Base-by-base conservation (phyloP, 495 filamentous ascomycete genomes). In the Penicillium cataractarum region DNA sequence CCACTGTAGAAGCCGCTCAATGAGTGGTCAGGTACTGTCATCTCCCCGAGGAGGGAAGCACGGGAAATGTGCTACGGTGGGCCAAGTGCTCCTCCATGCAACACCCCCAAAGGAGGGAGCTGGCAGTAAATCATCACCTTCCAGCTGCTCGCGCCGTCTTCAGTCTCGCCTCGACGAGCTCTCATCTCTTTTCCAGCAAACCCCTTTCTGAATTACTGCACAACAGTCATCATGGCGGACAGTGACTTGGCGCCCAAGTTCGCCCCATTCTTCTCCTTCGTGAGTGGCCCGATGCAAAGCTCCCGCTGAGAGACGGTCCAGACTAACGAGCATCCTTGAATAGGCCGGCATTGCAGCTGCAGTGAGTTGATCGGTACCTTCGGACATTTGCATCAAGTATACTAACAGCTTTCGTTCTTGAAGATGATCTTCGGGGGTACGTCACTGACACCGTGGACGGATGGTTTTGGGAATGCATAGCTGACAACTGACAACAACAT, bases 181-280 rank as follows among this genome's bases (percentile, higher is more conserved):
- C 46, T 58, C 37, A 37, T 42, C 52, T 53, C 9, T 57, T 22
- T 54, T 19, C 56, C 10, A 12, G 1, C 32, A 32, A 49, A 12
- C 13, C 13, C 26, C 13, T 29, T 54, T n/a, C 24, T 46, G 4
- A 19, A 31, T 35, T 53, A 44, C 37, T 53, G 58, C 50, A 9
- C 21, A 12, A 44, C 22, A 12, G 22, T 63, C 73, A 86, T 57
- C 61, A 92, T 91, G 88, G 81, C 84, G 57, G 88, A 89, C 56
- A 86, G 84, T 59, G 88, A 89, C 57, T 74, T 89, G 32, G 81
- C 89, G 50, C 95, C 96, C 58, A 91, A 91, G 76, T 97, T 97
- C 72, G 95, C 95, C 70, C 93, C 94, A 50, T 99, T 99, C 84
- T 87, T 98, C 71, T 96, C 96, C 80, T 92, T 98, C 87, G 96